Evolutionary conservation across 2,329 filamentous ascomycete genomes (phyloP), one percentile per base, ranked within the genome.

Genomic region (Fusarium sp.): DNA sequence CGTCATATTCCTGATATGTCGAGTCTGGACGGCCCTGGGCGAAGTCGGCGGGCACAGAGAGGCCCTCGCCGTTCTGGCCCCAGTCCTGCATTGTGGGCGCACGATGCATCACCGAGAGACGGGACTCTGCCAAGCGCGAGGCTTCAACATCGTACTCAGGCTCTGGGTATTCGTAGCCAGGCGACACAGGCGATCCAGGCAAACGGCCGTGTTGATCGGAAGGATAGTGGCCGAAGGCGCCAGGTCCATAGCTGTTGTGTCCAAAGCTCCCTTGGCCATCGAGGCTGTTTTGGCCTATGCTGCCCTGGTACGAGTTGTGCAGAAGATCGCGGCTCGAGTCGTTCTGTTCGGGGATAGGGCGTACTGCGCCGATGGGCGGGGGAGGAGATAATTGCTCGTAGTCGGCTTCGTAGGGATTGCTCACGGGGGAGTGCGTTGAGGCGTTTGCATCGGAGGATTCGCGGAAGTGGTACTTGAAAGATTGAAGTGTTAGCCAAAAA

Each of bases 11-110:
- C 21, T 68, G 38, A 6, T 66, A 71, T 1, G 66, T 14, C n/a
- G 69, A 71, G 42, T 70, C 69, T 2, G 69, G 69, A 6, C 69
- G 69, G 1, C 69, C 68, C 3, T 58, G 63, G 4, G 44, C 62
- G 44, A 71, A 71, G 28, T 52, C 59, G 10, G 30, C n/a, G 2
- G 68, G 55, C 3, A 61, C 62, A 6, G 65, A 67, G 1, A 69
- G 47, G 2, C 40, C 4, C 40, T 68, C 65, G 34, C 60, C 58
- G 7, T 68, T 58, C 6, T 66, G 61, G 3, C 51, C 65, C 36
- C 63, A 69, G 7, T 60, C 62, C 14, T 56, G 54, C 65, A 68
- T 66, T 6, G 65, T 68, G 1, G 65, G 60, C 4, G 65, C 34
- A 14, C 65, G 62, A 20, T 65, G 56, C 32, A 69, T 58, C 39